Base-by-base conservation (phyloP, 768 basidiomycete genomes). In the Lentinula guzmanii region DNA sequence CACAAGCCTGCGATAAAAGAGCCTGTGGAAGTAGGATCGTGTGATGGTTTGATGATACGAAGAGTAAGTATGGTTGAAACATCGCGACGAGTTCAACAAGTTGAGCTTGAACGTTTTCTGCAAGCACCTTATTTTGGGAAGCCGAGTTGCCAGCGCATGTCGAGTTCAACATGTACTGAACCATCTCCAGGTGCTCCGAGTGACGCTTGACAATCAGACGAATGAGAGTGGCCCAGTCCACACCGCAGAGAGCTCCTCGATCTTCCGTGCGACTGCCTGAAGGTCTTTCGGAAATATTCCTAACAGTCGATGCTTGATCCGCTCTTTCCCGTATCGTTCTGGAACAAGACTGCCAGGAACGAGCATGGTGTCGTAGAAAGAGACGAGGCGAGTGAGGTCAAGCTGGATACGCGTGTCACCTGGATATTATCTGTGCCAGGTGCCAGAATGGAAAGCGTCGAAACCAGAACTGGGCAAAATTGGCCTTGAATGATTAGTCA, bases 161-260 rank as follows among this genome's bases (percentile, higher is more conserved):
- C 7, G 55, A 54, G 50, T 74, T 71, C 5, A 82, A 70, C 24
- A 78, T 66, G 61, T 77, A 69, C 13, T 69, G 73, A 8, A 77
- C 62, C 18, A 76, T 62, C 60, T 81, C 77, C 11, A 83, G 68
- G 18, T 81, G 69, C n/a, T 72, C 74, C 4, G 71, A 71, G 55
- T 77, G 79, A 6, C 80, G 76, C 46, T 81, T 72, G 2, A 72
- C 69, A n/a, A 82, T 67, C 42, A 75, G 69, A 5, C 72, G 69
- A 15, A 73, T 64, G 33, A 80, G 67, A 3, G 71, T 71, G 18
- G 64, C 66, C 81, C 82, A 82, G 63, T 82, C 79, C 1, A 81
- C 59, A 1, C 57, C 10, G 64, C 61, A 11, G 77, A 63, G 10
- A 71, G 63, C 0, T 67, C 65, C 10, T 68, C 66, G 13, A 82